Evolutionary conservation across 2,329 filamentous ascomycete species (phyloP).

Genomic region (Pyrenophora tritici-repentis): DNA sequence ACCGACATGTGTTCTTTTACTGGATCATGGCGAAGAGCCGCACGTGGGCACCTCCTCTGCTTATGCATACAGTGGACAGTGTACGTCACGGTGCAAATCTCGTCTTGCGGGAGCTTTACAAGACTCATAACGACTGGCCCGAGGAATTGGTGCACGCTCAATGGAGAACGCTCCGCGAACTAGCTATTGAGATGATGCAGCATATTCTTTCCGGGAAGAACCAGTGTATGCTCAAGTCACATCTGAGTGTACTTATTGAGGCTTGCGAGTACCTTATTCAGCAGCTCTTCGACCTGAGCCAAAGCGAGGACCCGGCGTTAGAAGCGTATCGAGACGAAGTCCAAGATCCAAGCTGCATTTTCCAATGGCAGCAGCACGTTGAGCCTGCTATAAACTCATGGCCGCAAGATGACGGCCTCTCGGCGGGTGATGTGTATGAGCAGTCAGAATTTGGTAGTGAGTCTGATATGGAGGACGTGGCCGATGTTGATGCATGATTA

Average conservation of each 20-base stretch:
- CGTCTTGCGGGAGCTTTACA: conserved; percentile 33
- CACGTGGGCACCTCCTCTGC: conserved; percentile 28
- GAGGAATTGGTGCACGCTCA: conserved; percentile 24
- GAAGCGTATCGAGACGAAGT: conserved; percentile 23
- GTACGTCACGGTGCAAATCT: conserved; percentile 31
- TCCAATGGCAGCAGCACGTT: conserved; percentile 29
- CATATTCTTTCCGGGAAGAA: conserved; percentile 34
- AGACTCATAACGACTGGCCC: conserved; percentile 19
- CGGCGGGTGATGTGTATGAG: conserved; percentile 39
- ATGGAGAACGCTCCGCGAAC: conserved; percentile 26
- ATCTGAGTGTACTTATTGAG: conserved; percentile 32
- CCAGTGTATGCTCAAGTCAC: conserved; percentile 26
- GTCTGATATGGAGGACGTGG: conserved; percentile 39
- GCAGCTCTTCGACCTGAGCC: conserved; percentile 24
- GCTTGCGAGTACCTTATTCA: conserved; percentile 26
- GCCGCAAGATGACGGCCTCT: conserved; percentile 37
- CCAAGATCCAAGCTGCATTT: conserved; percentile 33
- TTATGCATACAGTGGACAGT: conserved; percentile 36
- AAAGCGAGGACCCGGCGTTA: conserved; percentile 27
- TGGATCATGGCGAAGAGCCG: conserved; percentile 23
- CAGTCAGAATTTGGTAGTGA: conserved; percentile 47
- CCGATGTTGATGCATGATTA: conserved; percentile 23
- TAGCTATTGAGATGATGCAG: conserved; percentile 24
- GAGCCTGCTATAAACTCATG: conserved; percentile 31
- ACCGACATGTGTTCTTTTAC: conserved; percentile 30